Conservation (phyloP, 345 rosid genomes). For the Hibiscus mutabilis region DNA sequence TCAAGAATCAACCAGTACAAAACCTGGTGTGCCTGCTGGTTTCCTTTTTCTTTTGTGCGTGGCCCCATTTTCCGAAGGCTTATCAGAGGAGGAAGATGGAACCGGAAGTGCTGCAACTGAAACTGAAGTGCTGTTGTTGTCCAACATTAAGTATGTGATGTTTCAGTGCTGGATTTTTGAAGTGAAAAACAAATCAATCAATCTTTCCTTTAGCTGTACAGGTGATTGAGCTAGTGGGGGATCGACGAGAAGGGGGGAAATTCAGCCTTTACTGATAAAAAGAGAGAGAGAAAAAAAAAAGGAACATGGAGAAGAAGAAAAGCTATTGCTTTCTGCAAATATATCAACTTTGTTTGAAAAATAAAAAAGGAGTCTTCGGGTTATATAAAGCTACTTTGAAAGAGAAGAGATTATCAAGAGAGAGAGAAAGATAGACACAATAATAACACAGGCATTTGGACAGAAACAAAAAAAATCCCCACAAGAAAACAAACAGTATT, state of each 20-base stretch:
- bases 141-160: slow-evolving; percentile 23
- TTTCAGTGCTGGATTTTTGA: too few species aligned
- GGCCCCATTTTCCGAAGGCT: slow-evolving; percentile 61
- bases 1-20: not conserved
- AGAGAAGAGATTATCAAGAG: not conserved
- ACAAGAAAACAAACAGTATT: slow-evolving; percentile 36
- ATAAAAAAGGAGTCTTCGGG: too few species aligned
- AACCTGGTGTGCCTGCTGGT: slow-evolving; percentile 94
- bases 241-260: too few species aligned
- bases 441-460: slow-evolving; percentile 23
- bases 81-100: slow-evolving; percentile 52
- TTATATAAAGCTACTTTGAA: too few species aligned
- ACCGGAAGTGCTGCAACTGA: slow-evolving; percentile 26
- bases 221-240: too few species aligned
- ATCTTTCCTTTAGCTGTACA: too few species aligned
- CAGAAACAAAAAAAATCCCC: slow-evolving; percentile 51
- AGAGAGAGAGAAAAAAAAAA: too few species aligned
- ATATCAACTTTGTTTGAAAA: slow-evolving; percentile 39
- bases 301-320: slow-evolving; percentile 21
- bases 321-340: slow-evolving; percentile 59
- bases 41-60: slow-evolving; percentile 64
- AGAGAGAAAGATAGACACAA: slow-evolving; percentile 24
- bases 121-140: slow-evolving; percentile 19
- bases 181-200: too few species aligned
- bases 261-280: too few species aligned